phyloP scores from a whole-genome alignment of 2,329 filamentous ascomycete genomes.

The Pyrenophora tritici-repentis region DNA sequence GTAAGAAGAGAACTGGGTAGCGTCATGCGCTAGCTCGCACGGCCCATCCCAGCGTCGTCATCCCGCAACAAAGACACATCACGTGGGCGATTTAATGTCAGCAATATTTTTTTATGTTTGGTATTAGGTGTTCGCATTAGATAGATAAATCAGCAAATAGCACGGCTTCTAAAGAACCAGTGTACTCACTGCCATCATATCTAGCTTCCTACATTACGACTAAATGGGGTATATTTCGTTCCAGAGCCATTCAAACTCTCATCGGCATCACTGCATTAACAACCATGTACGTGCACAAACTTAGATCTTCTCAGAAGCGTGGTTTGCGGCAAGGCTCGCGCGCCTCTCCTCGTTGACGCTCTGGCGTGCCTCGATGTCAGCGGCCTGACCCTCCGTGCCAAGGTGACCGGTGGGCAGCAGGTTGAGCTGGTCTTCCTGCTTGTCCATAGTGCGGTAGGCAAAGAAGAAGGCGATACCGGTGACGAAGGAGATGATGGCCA shows the following conservation, averaged over 20 bases:
- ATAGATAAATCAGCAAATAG: not conserved
- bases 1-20: too few species aligned
- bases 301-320: conserved; percentile 19
- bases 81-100: too few species aligned
- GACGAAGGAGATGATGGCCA: conserved; percentile 44
- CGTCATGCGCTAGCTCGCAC: too few species aligned
- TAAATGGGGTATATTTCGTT: conserved; percentile 10
- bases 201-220: not conserved
- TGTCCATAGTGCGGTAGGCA: conserved; percentile 40
- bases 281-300: not conserved
- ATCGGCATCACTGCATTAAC: not conserved
- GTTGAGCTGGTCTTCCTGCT: conserved; percentile 46
- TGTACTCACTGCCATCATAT: not conserved
- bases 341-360: conserved; percentile 24
- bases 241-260: not conserved
- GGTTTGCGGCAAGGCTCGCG: conserved; percentile 10
- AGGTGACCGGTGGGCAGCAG: conserved; percentile 46
- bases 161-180: not conserved
- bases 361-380: conserved; percentile 37
- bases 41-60: too few species aligned
- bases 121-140: conserved; percentile 5
- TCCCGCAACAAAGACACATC: too few species aligned
- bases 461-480: conserved; percentile 42
- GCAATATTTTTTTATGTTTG: too few species aligned
- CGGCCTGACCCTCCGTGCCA: conserved; percentile 32